phyloP scores from a whole-genome alignment of 495 filamentous ascomycete genomes.

The Neurospora sp. region DNA sequence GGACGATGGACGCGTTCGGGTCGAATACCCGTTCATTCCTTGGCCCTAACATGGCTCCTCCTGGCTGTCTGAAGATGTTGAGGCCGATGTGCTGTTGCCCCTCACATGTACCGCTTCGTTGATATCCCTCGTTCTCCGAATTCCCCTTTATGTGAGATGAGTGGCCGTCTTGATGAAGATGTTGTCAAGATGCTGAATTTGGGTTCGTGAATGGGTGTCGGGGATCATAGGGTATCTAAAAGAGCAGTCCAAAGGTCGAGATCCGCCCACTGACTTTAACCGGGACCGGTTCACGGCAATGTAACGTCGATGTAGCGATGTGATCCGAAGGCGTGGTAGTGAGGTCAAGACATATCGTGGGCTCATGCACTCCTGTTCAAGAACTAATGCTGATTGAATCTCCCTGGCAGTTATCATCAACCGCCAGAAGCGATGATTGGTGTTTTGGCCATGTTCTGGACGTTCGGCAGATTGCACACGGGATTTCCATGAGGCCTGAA shows the following conservation, averaged over 20 bases:
- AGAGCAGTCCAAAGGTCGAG: not conserved
- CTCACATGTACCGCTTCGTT: not conserved
- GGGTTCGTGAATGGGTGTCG: not conserved
- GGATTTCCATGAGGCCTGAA: not conserved
- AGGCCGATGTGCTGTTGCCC: not conserved
- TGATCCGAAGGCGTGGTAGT: not conserved
- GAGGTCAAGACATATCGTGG: not conserved
- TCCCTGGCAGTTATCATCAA: not conserved
- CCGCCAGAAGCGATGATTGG: not conserved
- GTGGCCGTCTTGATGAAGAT: not conserved
- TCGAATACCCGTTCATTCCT: conserved; percentile 42
- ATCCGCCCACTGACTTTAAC: not conserved
- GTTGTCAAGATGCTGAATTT: not conserved
- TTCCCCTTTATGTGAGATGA: not conserved
- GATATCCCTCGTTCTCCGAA: not conserved
- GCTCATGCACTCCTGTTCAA: not conserved
- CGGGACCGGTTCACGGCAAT: not conserved
- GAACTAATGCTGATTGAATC: not conserved
- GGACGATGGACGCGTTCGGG: conserved; percentile 56
- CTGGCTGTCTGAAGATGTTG: not conserved
- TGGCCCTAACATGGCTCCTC: conserved; percentile 15
- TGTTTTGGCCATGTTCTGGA: not conserved
- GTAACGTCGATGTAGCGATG: not conserved
- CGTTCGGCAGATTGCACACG: not conserved
- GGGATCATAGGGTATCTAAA: not conserved